Evolutionary conservation across 352 stramenopile genomes (phyloP).

Genomic region (Pythium phragmiticola): DNA sequence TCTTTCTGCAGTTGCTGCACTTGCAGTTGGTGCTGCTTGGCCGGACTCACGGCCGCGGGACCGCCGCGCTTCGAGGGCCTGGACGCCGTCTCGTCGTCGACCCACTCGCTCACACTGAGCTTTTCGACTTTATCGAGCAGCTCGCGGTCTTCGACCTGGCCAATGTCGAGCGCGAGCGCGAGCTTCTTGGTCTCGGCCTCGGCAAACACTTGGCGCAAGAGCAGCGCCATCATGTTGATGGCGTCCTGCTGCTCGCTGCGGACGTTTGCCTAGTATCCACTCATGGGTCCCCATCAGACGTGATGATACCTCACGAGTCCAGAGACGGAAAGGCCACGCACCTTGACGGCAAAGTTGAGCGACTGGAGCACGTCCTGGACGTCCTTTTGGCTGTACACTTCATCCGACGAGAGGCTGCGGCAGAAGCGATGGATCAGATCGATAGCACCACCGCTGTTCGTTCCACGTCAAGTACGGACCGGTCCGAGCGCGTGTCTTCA

Average conservation of each 20-base stretch:
- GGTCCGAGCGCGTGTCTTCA: slow-evolving; percentile 79
- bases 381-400: slow-evolving; percentile 85
- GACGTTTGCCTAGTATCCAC: slow-evolving; percentile 52
- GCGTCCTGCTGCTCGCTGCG: slow-evolving; percentile 78
- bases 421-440: not conserved
- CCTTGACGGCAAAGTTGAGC: slow-evolving; percentile 81
- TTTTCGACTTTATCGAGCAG: slow-evolving; percentile 76
- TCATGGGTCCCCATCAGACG: not conserved
- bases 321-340: slow-evolving; percentile 14
- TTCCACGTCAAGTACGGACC: slow-evolving; percentile 22
- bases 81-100: slow-evolving; percentile 31
- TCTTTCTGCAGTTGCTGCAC: slow-evolving; percentile 34
- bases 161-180: slow-evolving; percentile 67
- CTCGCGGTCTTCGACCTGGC: slow-evolving; percentile 69
- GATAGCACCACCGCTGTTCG: not conserved
- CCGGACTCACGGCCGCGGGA: slow-evolving; percentile 9
- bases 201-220: slow-evolving; percentile 78
- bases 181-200: slow-evolving; percentile 73
- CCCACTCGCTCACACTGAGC: slow-evolving; percentile 72
- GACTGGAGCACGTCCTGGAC: slow-evolving; percentile 71
- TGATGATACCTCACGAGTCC: not conserved
- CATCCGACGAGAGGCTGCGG: slow-evolving; percentile 61
- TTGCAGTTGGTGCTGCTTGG: slow-evolving; percentile 22
- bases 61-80: slow-evolving; percentile 10
- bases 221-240: slow-evolving; percentile 85